Conservation (phyloP, 495 filamentous ascomycete species). For the Aspergillus ostianus region DNA sequence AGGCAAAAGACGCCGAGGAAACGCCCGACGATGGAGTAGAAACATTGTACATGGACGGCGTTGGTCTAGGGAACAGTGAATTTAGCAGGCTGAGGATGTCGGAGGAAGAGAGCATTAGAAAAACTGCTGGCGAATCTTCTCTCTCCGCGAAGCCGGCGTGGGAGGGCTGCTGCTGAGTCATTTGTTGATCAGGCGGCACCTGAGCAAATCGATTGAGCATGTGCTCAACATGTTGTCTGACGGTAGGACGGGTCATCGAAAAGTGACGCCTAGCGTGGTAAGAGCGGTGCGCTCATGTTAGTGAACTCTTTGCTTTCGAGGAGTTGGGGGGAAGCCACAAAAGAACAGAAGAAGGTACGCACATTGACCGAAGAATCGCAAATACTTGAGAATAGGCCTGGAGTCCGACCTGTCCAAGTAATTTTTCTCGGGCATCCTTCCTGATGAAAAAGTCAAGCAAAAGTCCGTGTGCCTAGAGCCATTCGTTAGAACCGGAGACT, state of each 20-base stretch:
- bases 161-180: conserved; percentile 3
- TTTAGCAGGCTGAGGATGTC: conserved; percentile 43
- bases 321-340: no score
- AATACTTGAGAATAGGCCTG: conserved; percentile 72
- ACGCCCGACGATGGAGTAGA: conserved; percentile 23
- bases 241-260: conserved; percentile 48
- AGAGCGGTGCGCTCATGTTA: conserved; percentile 14
- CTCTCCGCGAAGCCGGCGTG: conserved; percentile 3
- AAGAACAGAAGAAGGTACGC: conserved; percentile 17
- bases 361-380: conserved; percentile 50
- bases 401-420: conserved; percentile 79
- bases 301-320: neutral
- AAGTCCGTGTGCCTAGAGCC: conserved; percentile 69
- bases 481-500: conserved; percentile 1
- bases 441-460: conserved; percentile 89
- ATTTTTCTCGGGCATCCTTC: conserved; percentile 82
- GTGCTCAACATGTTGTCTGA: conserved; percentile 72
- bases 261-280: conserved; percentile 33
- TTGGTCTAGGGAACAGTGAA: conserved; percentile 38
- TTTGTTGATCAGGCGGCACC: conserved; percentile 5
- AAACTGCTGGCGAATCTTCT: conserved; percentile 29
- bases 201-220: conserved; percentile 64
- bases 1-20: conserved; percentile 11
- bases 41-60: conserved; percentile 26
- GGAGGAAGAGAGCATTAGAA: conserved; percentile 40